Evolutionary conservation across 192 early-diverging fungal species (phyloP).

Genomic region (Backusella australiensis): DNA sequence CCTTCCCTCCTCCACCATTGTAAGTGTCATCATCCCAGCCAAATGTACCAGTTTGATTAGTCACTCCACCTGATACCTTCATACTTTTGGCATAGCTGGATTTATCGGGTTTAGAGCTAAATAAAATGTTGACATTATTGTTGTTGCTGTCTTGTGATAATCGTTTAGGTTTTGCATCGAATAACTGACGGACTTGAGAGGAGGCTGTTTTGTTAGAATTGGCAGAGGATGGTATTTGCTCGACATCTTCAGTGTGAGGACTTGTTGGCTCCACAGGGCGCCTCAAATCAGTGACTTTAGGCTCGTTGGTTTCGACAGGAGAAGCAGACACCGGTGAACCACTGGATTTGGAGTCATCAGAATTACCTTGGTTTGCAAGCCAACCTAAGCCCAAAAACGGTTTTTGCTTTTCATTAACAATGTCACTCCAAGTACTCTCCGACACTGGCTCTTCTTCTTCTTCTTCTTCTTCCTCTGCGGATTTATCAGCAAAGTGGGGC

Average conservation of each 20-base stretch:
- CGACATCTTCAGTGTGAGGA: neutral
- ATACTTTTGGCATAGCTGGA: neutral
- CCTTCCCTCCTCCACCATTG: neutral
- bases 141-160: neutral
- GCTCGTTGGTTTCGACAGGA: neutral
- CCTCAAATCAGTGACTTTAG: neutral
- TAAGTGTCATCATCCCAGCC: neutral
- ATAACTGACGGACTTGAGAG: neutral
- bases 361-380: neutral
- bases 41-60: neutral
- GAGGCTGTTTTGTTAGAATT: neutral
- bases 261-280: neutral
- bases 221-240: neutral
- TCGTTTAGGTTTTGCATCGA: neutral
- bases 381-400: neutral
- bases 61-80: neutral
- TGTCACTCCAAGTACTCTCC: neutral
- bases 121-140: neutral
- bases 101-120: neutral
- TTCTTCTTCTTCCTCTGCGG: neutral
- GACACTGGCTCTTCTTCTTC: neutral
- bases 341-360: neutral
- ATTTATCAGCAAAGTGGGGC: neutral
- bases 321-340: neutral
- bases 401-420: neutral